phyloP scores from a whole-genome alignment of 1,284 basidiomycete genomes.

The Dichomitus squalens region DNA sequence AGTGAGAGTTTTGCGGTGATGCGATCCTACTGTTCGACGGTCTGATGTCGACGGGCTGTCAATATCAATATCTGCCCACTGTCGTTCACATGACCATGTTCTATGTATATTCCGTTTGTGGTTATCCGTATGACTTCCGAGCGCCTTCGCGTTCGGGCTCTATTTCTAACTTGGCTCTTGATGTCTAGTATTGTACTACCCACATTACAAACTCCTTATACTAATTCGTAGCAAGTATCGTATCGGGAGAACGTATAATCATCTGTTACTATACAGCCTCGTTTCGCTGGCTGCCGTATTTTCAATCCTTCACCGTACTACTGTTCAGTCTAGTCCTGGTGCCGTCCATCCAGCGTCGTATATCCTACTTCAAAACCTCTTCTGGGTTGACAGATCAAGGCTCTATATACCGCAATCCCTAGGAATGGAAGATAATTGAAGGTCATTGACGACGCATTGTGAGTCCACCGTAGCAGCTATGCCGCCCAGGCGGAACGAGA shows the following conservation, averaged over 20 bases:
- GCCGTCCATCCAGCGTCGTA: neutral
- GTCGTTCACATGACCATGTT: neutral
- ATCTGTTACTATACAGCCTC: too few species aligned
- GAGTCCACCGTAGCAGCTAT: neutral
- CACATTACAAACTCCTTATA: too few species aligned
- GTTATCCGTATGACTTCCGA: neutral
- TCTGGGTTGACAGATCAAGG: too few species aligned
- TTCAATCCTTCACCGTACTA: neutral
- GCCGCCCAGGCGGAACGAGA: too few species aligned
- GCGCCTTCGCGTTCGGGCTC: neutral
- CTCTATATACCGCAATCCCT: neutral
- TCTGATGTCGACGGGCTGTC: too few species aligned
- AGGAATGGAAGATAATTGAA: neutral
- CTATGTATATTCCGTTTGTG: neutral
- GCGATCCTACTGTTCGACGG: neutral
- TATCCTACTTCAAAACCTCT: too few species aligned
- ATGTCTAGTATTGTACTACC: neutral
- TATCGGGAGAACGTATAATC: too few species aligned
- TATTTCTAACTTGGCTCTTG: neutral
- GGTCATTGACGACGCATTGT: neutral
- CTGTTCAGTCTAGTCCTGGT: too few species aligned
- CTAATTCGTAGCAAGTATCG: too few species aligned
- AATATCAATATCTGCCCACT: neutral
- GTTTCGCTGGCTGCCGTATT: too few species aligned
- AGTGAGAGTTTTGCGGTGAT: slow-evolving; percentile 7